A percentile compares a stretch with the other conserved stretches of the same genome.
These are phyloP conservation scores for Pythium scleroteichum DNA, from an alignment of 352 stramenopile genomes.

Conservation along the genomic window DNA sequence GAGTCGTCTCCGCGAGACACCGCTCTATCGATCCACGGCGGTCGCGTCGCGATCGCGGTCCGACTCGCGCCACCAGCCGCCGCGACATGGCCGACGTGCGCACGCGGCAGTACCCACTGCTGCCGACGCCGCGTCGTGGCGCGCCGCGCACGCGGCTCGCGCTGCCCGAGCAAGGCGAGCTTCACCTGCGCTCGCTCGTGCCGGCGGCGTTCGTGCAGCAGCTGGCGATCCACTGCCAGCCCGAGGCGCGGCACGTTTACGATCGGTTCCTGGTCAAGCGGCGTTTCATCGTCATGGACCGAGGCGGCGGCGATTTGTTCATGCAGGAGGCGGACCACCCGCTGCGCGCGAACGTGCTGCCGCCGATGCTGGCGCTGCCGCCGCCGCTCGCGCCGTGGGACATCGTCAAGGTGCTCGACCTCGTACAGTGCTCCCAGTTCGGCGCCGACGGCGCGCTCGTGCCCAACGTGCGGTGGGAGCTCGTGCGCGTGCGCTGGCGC, in stretches of 20 bases:
- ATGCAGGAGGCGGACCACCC: slow-evolving; percentile 39
- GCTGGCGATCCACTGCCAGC: slow-evolving; percentile 54
- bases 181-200: slow-evolving; percentile 54
- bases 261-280: slow-evolving; percentile 55
- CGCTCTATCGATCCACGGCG: not conserved
- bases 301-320: slow-evolving; percentile 65
- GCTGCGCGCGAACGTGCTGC: slow-evolving; percentile 44
- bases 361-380: slow-evolving; percentile 57
- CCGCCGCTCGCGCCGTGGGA: slow-evolving; percentile 44
- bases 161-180: slow-evolving; percentile 54
- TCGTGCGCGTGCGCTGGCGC: slow-evolving; percentile 69
- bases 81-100: slow-evolving; percentile 32
- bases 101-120: slow-evolving; percentile 59
- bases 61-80: not conserved
- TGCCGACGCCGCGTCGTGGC: slow-evolving; percentile 37
- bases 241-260: slow-evolving; percentile 49
- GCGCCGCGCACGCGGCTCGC: slow-evolving; percentile 42
- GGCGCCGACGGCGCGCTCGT: slow-evolving; percentile 10
- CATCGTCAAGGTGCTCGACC: slow-evolving; percentile 68
- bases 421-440: slow-evolving; percentile 56
- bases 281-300: slow-evolving; percentile 79
- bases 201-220: slow-evolving; percentile 45
- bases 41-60: not conserved
- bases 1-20: too few relatives aligned
- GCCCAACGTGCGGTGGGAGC: slow-evolving; percentile 56